Base-by-base conservation (phyloP, 1,139 yeast genomes). In the Yamadazyma blattariae region DNA sequence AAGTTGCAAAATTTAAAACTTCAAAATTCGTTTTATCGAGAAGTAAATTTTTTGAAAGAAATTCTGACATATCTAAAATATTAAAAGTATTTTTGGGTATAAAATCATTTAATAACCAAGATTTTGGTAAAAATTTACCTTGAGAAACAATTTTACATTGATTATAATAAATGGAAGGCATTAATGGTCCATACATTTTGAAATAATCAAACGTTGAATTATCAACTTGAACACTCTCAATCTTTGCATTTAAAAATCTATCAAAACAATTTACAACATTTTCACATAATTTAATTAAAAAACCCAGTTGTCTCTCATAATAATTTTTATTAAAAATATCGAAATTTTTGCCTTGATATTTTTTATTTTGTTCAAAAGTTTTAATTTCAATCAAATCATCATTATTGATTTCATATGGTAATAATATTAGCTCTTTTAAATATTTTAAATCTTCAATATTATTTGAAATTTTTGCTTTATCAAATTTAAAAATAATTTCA, bases 21-120 rank as follows among this genome's bases (percentile, higher is more conserved):
- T 33, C 35, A 9, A 28, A 17, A 19, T 33, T 33, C n/a, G 24
- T 22, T 10, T 20, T 16, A 13, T 18, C 15, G 4, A 27, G 9
- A 7, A 27, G 29, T 13, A 33, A 19, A 10, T 27, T 15, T 5
- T 17, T n/a, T 9, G 12, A 18, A n/a, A 33, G 4, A 12, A 5
- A 15, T 10, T 10, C n/a, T 5, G 28, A 17, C 3, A 22, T 6
- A 5, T 33, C 31, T 4, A 27, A 16, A 2, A 33, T 12, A 14
- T 27, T 23, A n/a, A 33, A 11, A 10, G 21, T 22, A 17, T 24
- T 11, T 19, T 11, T 16, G 2, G 35, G 35, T 5, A 33, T 10
- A 7, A 5, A 27, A 4, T 17, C 25, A 19, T 21, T 18, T 6
- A 18, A 16, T n/a, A 19, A 3, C 35, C 35, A 33, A 19, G 13